Percentiles rank a stretch among this genome's conserved stretches.
These are phyloP conservation scores for Porodaedalea pini DNA, from an alignment of 1,284 basidiomycete species.

Conservation along the genomic window DNA sequence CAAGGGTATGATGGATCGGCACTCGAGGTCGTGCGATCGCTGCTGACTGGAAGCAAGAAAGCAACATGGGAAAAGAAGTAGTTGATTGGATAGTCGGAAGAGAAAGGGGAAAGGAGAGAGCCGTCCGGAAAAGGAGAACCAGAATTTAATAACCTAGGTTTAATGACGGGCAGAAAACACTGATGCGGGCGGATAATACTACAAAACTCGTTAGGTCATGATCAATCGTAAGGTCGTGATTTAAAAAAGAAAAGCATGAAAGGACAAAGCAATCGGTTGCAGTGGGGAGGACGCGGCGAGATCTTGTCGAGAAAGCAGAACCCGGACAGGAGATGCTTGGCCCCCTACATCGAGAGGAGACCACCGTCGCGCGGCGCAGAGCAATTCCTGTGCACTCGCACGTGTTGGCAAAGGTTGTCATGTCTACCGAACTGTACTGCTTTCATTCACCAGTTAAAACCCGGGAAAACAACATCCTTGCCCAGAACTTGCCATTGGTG, in stretches of 20 bases:
- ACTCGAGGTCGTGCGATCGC: background rate
- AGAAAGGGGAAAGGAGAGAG: background rate
- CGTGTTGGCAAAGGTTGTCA: slow-evolving; percentile 81
- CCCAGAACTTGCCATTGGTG: no score
- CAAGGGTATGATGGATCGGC: background rate
- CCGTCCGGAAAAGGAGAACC: slow-evolving; percentile 9
- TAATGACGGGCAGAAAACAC: background rate
- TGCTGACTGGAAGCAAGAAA: background rate
- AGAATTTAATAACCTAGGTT: slow-evolving; percentile 11
- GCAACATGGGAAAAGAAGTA: background rate
- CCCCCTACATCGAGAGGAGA: background rate
- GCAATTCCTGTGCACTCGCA: slow-evolving; percentile 66
- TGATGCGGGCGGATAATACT: background rate
- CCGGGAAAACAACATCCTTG: no score
- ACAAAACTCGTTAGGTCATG: background rate
- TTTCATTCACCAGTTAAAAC: no score
- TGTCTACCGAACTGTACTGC: slow-evolving; percentile 83
- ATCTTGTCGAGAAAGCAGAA: no score
- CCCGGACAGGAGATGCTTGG: no score
- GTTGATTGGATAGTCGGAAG: background rate
- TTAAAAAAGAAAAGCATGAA: background rate
- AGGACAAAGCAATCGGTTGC: background rate
- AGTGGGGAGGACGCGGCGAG: background rate
- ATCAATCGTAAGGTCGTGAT: background rate
- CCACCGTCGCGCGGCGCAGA: slow-evolving; percentile 25